Conservation (phyloP, 1,284 basidiomycete genomes). For the Ustilago trichophora region DNA sequence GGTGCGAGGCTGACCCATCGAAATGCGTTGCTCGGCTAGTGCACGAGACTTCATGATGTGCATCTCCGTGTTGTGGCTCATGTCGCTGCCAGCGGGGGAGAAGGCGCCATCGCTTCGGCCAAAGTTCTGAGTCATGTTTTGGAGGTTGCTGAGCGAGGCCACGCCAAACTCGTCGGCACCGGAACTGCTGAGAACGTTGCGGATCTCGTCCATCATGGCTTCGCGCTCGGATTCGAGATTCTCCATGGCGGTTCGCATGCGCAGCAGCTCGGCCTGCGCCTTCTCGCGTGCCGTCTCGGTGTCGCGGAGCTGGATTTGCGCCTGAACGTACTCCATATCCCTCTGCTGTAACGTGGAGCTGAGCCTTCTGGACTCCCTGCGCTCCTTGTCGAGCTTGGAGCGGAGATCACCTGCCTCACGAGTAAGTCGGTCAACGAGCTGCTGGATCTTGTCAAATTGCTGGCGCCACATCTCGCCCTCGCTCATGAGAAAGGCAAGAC, state of each 20-base stretch:
- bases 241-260: slow-evolving; percentile 59
- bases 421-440: slow-evolving; percentile 83
- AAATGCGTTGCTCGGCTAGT: slow-evolving; percentile 57
- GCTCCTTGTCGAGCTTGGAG: slow-evolving; percentile 84
- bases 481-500: slow-evolving; percentile 89
- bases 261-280: slow-evolving; percentile 49
- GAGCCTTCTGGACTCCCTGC: slow-evolving; percentile 81
- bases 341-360: slow-evolving; percentile 68
- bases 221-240: slow-evolving; percentile 55
- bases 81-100: slow-evolving; percentile 39
- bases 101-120: slow-evolving; percentile 11
- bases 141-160: slow-evolving; percentile 45
- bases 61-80: slow-evolving; percentile 47
- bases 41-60: slow-evolving; percentile 57
- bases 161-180: slow-evolving; percentile 43
- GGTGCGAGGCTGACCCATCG: slow-evolving; percentile 33
- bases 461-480: slow-evolving; percentile 87
- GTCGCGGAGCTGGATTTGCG: slow-evolving; percentile 55
- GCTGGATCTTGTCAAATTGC: slow-evolving; percentile 88
- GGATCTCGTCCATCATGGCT: slow-evolving; percentile 64
- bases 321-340: slow-evolving; percentile 56
- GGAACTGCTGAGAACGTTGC: slow-evolving; percentile 46
- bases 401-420: slow-evolving; percentile 80
- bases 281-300: slow-evolving; percentile 60
- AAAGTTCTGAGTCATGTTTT: slow-evolving; percentile 34